A percentile compares a stretch with the other conserved stretches of the same genome.
phyloP scores from a whole-genome alignment of 2,329 filamentous ascomycete genomes.

The Raffaelea albimanens region DNA sequence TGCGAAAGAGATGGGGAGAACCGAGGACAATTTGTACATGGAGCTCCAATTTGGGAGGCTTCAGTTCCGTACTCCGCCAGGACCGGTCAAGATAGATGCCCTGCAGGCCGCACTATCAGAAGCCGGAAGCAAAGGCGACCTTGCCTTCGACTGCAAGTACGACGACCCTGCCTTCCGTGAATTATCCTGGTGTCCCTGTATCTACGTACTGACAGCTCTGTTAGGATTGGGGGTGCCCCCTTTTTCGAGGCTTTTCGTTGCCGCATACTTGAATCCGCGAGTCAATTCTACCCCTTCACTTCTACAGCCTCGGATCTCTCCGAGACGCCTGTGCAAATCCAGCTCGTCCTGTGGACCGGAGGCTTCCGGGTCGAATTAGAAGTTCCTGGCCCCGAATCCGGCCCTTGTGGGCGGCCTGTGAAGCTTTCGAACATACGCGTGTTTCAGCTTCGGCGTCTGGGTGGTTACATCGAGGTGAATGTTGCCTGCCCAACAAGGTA shows the following conservation, averaged over 20 bases:
- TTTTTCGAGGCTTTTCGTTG: slow-evolving; percentile 4
- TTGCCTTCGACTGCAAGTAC: not conserved
- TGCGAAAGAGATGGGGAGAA: not conserved
- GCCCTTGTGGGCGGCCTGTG: not conserved
- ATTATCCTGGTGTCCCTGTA: not conserved
- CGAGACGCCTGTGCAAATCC: slow-evolving; percentile 9
- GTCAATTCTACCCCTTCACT: slow-evolving; percentile 8
- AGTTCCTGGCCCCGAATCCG: slow-evolving; percentile 4
- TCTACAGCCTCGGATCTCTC: slow-evolving; percentile 1
- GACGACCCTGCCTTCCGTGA: not conserved
- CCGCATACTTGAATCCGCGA: not conserved
- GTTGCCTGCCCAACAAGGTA: slow-evolving; percentile 24
- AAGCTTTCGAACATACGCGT: slow-evolving; percentile 6
- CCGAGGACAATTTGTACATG: not conserved
- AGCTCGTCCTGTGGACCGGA: slow-evolving; percentile 12
- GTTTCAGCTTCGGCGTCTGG: slow-evolving; percentile 6
- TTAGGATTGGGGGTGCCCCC: not conserved
- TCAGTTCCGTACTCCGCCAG: no score
- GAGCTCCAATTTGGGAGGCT: not conserved
- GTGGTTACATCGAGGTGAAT: slow-evolving; percentile 13
- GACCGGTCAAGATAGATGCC: no score
- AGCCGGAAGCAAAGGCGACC: not conserved
- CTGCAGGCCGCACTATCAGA: not conserved
- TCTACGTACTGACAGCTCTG: no score
- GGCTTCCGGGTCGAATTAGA: slow-evolving; percentile 14